Evolutionary conservation across 345 rosid species (phyloP).

Genomic region (Carallia brachiata): DNA sequence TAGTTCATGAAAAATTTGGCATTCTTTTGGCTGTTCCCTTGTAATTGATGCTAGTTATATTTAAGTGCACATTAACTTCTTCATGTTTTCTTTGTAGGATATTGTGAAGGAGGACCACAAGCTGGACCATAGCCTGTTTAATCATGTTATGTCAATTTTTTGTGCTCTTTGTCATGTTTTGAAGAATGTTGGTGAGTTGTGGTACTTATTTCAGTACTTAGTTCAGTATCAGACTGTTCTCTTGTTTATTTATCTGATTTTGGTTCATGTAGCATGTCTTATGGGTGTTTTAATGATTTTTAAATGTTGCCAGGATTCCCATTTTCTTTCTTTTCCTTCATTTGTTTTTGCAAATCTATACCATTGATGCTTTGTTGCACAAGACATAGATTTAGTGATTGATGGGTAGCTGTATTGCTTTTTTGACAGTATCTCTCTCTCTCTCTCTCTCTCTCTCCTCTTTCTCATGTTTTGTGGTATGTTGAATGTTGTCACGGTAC

Average conservation of each 20-base stretch:
- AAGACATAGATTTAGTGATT: too few relatives aligned
- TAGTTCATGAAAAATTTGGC: too few relatives aligned
- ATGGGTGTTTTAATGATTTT: background rate
- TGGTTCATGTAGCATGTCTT: background rate
- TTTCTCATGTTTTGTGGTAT: too few relatives aligned
- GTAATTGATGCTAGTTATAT: background rate
- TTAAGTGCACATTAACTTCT: background rate
- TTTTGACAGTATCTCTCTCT: too few relatives aligned
- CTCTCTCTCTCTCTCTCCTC: too few relatives aligned
- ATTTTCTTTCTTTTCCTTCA: too few relatives aligned
- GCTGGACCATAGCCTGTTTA: conserved; percentile 39
- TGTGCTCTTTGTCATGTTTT: conserved; percentile 76
- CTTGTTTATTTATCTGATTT: background rate
- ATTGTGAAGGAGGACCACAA: conserved; percentile 33
- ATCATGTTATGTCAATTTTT: conserved; percentile 49
- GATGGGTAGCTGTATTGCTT: too few relatives aligned
- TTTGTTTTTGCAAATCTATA: too few relatives aligned
- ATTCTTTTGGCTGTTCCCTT: too few relatives aligned
- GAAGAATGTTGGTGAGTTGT: conserved; percentile 53
- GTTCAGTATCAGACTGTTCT: background rate
- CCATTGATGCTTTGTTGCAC: too few relatives aligned
- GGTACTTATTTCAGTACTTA: background rate
- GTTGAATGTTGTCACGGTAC: too few relatives aligned
- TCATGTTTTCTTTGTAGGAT: conserved; percentile 35
- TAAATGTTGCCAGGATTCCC: background rate